These are phyloP conservation scores for Acacia pycnantha DNA, from an alignment of 331 rosid species.

Conservation along the genomic window DNA sequence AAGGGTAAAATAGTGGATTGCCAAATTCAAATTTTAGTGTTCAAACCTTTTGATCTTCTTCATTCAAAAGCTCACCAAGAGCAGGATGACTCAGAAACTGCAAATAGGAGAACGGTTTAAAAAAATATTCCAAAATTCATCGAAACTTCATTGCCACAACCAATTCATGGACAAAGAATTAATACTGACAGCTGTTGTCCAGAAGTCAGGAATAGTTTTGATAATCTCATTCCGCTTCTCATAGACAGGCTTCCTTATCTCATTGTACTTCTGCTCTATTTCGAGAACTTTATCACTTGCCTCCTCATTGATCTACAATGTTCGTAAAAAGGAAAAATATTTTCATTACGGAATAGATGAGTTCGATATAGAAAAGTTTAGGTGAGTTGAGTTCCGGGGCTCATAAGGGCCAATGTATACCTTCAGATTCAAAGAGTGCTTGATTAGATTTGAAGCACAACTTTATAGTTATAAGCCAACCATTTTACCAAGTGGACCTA, in stretches of 20 bases:
- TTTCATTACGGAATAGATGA: neutral
- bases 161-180: neutral
- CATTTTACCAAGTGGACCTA: no score
- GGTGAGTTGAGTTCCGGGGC: no score
- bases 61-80: conserved; percentile 70
- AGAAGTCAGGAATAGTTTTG: conserved; percentile 88
- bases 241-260: conserved; percentile 77
- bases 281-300: conserved; percentile 89
- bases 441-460: no score
- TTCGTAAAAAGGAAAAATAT: neutral
- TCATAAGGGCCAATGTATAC: no score
- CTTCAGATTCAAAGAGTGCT: no score
- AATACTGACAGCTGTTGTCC: conserved; percentile 88
- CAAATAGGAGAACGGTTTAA: conserved; percentile 16
- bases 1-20: neutral
- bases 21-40: neutral
- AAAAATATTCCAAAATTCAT: neutral
- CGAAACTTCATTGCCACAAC: neutral
- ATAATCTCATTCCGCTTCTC: conserved; percentile 75
- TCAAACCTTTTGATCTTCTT: conserved; percentile 65
- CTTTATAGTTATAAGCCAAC: no score
- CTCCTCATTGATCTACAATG: conserved; percentile 79
- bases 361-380: neutral
- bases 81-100: conserved; percentile 96
- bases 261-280: conserved; percentile 89